Percentiles rank a stretch among this genome's conserved stretches.
Evolutionary conservation across 345 rosid genomes (phyloP).

Genomic region (Fremontodendron californicum): DNA sequence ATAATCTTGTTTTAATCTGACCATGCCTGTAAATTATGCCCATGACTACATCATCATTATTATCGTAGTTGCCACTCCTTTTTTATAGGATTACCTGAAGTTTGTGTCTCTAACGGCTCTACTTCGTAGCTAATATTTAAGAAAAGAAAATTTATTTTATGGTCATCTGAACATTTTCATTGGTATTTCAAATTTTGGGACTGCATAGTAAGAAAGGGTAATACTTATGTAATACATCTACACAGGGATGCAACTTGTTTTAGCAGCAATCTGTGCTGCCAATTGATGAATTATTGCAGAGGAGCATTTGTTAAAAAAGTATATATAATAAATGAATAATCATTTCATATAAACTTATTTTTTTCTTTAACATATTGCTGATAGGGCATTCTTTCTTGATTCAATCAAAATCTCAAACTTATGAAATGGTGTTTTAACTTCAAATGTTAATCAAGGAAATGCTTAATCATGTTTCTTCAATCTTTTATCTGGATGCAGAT

Average conservation of each 20-base stretch:
- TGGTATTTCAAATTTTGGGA: not conserved
- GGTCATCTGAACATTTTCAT: not conserved
- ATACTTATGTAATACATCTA: not conserved
- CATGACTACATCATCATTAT: not conserved
- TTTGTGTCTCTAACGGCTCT: not conserved
- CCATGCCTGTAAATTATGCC: too few species aligned
- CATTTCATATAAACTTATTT: not conserved
- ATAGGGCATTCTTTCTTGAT: not conserved
- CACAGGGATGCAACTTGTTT: not conserved
- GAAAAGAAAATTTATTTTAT: not conserved
- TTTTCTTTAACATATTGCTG: not conserved
- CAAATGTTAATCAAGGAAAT: not conserved
- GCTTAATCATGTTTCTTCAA: not conserved
- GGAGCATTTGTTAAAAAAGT: not conserved
- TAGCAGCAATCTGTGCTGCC: not conserved
- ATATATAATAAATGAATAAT: not conserved
- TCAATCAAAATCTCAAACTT: not conserved
- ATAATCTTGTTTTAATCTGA: not conserved
- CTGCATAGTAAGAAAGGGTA: not conserved
- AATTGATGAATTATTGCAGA: not conserved
- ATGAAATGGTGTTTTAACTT: not conserved
- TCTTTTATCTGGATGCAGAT: slow-evolving; percentile 35
- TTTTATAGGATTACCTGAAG: not conserved
- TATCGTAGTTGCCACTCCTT: too few species aligned
- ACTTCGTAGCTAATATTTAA: not conserved